These are phyloP conservation scores for Aspergillus saccharolyticus DNA, from an alignment of 495 filamentous ascomycete species.

Conservation along the genomic window DNA sequence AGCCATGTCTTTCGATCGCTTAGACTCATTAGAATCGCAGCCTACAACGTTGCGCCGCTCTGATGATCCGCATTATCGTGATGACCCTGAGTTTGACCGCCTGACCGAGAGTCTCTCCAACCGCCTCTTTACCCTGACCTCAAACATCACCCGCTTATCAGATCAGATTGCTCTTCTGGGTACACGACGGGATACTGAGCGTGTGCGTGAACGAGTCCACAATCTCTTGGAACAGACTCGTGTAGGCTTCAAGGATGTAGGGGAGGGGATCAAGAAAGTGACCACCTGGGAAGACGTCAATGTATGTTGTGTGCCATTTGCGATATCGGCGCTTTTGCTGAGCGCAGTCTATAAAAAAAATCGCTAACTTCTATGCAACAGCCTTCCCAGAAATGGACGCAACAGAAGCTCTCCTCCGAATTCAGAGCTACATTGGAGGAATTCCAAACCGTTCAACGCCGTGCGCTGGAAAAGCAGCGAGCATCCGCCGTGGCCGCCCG, in stretches of 20 bases:
- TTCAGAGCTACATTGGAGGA: constrained; percentile 81
- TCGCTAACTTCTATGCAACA: constrained; percentile 30
- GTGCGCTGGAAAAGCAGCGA: constrained; percentile 86
- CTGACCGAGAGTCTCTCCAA: constrained; percentile 77
- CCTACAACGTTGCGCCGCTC: constrained; percentile 59
- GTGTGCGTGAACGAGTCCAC: constrained; percentile 85
- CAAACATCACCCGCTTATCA: constrained; percentile 75
- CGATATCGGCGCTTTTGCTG: background rate
- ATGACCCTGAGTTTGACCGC: constrained; percentile 87
- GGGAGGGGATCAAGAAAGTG: constrained; percentile 88
- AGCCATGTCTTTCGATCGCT: constrained; percentile 86
- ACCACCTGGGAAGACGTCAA: constrained; percentile 88
- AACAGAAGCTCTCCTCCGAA: constrained; percentile 88
- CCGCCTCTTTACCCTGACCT: constrained; percentile 80
- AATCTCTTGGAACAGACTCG: constrained; percentile 79
- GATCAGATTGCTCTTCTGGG: constrained; percentile 80
- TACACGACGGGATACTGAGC: constrained; percentile 83
- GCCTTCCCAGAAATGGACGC: constrained; percentile 90
- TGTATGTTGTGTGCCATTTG: constrained; percentile 47
- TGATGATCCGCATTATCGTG: constrained; percentile 69
- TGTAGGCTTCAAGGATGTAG: constrained; percentile 83
- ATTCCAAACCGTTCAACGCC: constrained; percentile 85
- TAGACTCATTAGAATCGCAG: constrained; percentile 79
- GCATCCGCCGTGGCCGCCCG: constrained; percentile 77
- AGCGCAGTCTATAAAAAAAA: background rate